Evolutionary conservation across 495 filamentous ascomycete genomes (phyloP), one percentile per base, ranked within the genome.

Genomic region (Aspergillus cavernicola): DNA sequence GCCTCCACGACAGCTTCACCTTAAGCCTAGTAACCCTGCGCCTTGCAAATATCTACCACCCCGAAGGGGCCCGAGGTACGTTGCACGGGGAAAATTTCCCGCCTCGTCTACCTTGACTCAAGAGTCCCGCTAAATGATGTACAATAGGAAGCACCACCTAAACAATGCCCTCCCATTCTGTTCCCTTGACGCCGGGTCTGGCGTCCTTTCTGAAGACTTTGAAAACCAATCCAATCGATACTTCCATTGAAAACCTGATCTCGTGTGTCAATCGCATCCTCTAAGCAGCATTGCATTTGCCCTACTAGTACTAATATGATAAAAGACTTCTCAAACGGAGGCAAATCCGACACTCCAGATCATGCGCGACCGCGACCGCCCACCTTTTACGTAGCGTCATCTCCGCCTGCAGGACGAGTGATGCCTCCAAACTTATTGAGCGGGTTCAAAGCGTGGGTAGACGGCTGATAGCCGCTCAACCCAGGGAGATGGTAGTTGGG

Each of bases 291-390:
- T 23, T 28, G 24, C 4, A 8, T 29, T 37, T 29, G 12, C 24
- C 13, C 20, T 26, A 26, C 19, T 28, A 52, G 67, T 44, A 26
- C 52, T 50, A 33, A 56, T 32, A 16, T 26, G 36, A 7, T 55
- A 22, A 29, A n/a, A 96, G 90, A 40, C 84, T 96, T 29, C 81
- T 98, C 31, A 95, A 95, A 68, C 78, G 91, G 63, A 80, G 92
- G 60, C 91, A 97, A 64, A 93, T 98, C 59, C 80, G 79, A 50
- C 88, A 88, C 61, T 88, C 90, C 9, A 81, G 90, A 71, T 83
- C 88, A 65, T 95, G 90, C 72, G 93, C 93, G 38, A 81, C 88
- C 48, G 93, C 91, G 60, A 97, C 92, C 6, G 88, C 90, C 22
- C 85, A 92, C 52, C 80, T 97, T 20, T 83, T 97, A 24, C 83